Conservation (phyloP, 2,329 filamentous ascomycete genomes). For the Hortaea sp. region DNA sequence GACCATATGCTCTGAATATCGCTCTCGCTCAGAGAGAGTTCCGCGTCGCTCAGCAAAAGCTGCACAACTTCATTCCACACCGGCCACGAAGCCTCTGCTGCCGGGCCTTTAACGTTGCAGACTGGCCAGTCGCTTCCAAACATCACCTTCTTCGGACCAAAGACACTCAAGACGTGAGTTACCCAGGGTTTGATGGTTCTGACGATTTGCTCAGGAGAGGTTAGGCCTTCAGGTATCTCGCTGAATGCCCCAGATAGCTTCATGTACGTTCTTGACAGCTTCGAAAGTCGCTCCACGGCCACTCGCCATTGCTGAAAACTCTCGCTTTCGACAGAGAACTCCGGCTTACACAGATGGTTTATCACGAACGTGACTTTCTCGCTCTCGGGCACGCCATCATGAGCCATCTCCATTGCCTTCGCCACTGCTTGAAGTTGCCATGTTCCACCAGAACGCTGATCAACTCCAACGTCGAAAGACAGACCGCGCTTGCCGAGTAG, state of each 20-base stretch:
- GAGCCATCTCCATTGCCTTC: slow-evolving; percentile 37
- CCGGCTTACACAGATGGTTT: slow-evolving; percentile 85
- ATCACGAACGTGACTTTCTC: slow-evolving; percentile 59
- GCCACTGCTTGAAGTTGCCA: slow-evolving; percentile 40
- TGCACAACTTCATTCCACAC: slow-evolving; percentile 67
- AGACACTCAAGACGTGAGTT: slow-evolving; percentile 59
- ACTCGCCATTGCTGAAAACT: slow-evolving; percentile 60
- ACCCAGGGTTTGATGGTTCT: slow-evolving; percentile 60
- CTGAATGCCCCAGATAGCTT: slow-evolving; percentile 84
- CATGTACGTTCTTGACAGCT: slow-evolving; percentile 62
- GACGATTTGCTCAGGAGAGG: slow-evolving; percentile 46
- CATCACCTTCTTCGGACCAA: slow-evolving; percentile 66
- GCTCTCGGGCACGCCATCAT: slow-evolving; percentile 45
- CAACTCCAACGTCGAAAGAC: slow-evolving; percentile 75
- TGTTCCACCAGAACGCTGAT: slow-evolving; percentile 65
- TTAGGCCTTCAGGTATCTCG: slow-evolving; percentile 53
- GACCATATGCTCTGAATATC: slow-evolving; percentile 61
- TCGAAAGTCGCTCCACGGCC: slow-evolving; percentile 57
- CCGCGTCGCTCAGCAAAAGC: slow-evolving; percentile 42
- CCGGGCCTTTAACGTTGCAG: slow-evolving; percentile 58
- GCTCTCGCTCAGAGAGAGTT: slow-evolving; percentile 43
- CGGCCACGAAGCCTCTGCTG: slow-evolving; percentile 54
- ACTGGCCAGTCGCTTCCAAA: slow-evolving; percentile 94
- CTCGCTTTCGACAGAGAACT: slow-evolving; percentile 37
- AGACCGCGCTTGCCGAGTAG: slow-evolving; percentile 49